phyloP scores from a whole-genome alignment of 352 stramenopile species.

The Globisporangium recalcitrans region DNA sequence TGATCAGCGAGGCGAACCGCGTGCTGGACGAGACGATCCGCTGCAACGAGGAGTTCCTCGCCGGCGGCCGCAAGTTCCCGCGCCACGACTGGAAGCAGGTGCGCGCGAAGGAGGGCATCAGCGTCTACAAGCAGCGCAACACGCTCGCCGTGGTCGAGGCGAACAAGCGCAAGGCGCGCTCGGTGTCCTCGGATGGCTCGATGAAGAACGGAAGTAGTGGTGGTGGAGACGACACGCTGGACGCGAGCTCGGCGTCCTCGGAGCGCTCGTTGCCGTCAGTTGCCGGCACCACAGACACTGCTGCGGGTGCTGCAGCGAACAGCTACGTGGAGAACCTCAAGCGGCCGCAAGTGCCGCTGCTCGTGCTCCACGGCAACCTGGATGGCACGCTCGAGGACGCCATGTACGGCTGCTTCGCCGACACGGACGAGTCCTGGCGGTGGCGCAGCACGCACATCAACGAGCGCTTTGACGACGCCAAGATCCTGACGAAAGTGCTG shows the following conservation, averaged over 20 bases:
- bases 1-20: conserved; percentile 13
- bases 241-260: conserved; percentile 12
- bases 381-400: conserved; percentile 18
- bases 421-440: conserved; percentile 17
- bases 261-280: conserved; percentile 2
- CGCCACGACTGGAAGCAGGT: conserved; percentile 13
- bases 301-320: neutral
- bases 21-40: conserved; percentile 19
- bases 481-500: conserved; percentile 12
- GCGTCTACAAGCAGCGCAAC: conserved; percentile 18
- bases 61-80: conserved; percentile 1
- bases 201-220: neutral
- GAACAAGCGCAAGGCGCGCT: neutral
- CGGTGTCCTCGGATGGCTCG: neutral
- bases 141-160: conserved; percentile 1
- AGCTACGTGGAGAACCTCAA: conserved; percentile 17
- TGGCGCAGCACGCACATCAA: conserved; percentile 13
- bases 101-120: conserved; percentile 14
- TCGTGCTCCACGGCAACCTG: conserved; percentile 10
- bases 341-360: conserved; percentile 16
- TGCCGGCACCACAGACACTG: neutral
- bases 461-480: conserved; percentile 17
- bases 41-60: conserved; percentile 12
- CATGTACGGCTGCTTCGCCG: conserved; percentile 17
- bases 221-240: neutral